Conservation (phyloP, 2,329 filamentous ascomycete genomes). For the Trichoderma sp. region DNA sequence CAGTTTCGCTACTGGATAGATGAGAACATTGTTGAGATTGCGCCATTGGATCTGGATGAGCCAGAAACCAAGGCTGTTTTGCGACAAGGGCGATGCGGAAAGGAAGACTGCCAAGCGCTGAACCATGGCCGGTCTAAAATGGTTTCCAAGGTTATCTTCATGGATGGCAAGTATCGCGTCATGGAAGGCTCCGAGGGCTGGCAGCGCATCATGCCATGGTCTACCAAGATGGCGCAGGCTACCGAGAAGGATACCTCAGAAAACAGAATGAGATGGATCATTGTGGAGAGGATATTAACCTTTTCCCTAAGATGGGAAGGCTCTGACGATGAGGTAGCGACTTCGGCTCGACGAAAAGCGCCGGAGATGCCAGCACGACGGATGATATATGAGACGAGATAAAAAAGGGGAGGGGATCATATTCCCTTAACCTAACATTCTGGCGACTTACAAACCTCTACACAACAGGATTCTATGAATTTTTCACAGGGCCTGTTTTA, state of each 20-base stretch:
- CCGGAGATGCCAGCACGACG: slow-evolving; percentile 13
- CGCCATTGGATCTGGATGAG: slow-evolving; percentile 34
- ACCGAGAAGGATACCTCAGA: slow-evolving; percentile 29
- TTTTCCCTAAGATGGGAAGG: slow-evolving; percentile 38
- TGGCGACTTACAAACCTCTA: not conserved
- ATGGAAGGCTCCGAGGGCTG: slow-evolving; percentile 29
- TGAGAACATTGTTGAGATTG: slow-evolving; percentile 39
- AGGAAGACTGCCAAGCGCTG: slow-evolving; percentile 35
- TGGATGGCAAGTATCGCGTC: slow-evolving; percentile 34
- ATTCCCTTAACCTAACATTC: not conserved
- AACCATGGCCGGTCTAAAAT: slow-evolving; percentile 37
- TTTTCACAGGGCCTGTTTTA: not conserved
- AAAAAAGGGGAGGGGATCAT: not conserved
- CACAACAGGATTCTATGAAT: not conserved
- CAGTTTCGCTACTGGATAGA: slow-evolving; percentile 41
- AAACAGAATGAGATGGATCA: slow-evolving; percentile 38
- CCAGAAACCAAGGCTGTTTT: slow-evolving; percentile 35
- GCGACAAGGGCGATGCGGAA: slow-evolving; percentile 36
- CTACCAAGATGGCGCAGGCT: slow-evolving; percentile 27
- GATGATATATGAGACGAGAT: not conserved
- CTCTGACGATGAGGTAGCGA: slow-evolving; percentile 29
- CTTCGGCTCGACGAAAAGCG: slow-evolving; percentile 18
- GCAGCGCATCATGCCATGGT: slow-evolving; percentile 36
- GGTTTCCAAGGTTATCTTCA: slow-evolving; percentile 39
- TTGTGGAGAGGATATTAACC: slow-evolving; percentile 38